A percentile compares a stretch with the other conserved stretches of the same genome.
These are phyloP conservation scores for Rosa hybrid DNA, from an alignment of 331 rosid genomes.

Conservation along the genomic window DNA sequence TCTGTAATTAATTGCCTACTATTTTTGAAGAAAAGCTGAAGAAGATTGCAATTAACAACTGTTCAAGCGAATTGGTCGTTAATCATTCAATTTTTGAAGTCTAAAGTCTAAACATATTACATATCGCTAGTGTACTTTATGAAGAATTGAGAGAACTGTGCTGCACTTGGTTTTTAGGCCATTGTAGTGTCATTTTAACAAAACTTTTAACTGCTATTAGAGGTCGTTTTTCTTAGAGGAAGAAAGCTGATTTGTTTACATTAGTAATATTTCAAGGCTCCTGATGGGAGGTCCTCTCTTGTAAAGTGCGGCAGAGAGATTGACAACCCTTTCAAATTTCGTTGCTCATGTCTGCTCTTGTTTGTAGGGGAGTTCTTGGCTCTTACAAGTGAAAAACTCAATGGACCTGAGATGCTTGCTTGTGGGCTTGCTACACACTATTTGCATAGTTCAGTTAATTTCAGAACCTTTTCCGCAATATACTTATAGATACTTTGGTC, in stretches of 20 bases:
- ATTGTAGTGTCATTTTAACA: background rate
- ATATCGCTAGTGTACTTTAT: background rate
- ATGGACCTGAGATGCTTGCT: constrained; percentile 76
- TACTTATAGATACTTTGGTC: background rate
- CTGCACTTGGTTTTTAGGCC: background rate
- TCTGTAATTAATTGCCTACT: background rate
- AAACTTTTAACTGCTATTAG: background rate
- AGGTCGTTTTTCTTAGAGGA: background rate
- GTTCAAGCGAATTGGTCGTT: background rate
- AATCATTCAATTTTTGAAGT: background rate
- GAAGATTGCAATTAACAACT: background rate
- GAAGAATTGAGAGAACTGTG: background rate
- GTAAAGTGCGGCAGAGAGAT: background rate
- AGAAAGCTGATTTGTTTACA: background rate
- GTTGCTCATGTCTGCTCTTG: constrained; percentile 15
- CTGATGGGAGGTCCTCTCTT: background rate
- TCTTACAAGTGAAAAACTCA: constrained; percentile 80
- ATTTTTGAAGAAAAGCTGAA: background rate
- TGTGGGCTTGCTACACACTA: constrained; percentile 95
- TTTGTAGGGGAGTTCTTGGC: constrained; percentile 87
- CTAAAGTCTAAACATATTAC: background rate
- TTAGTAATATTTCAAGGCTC: background rate
- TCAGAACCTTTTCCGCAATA: constrained; percentile 26
- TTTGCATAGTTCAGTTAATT: constrained; percentile 64
- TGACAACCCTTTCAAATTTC: background rate